Conservation (phyloP, 257 asterid genomes). For the Agastache rugosa region DNA sequence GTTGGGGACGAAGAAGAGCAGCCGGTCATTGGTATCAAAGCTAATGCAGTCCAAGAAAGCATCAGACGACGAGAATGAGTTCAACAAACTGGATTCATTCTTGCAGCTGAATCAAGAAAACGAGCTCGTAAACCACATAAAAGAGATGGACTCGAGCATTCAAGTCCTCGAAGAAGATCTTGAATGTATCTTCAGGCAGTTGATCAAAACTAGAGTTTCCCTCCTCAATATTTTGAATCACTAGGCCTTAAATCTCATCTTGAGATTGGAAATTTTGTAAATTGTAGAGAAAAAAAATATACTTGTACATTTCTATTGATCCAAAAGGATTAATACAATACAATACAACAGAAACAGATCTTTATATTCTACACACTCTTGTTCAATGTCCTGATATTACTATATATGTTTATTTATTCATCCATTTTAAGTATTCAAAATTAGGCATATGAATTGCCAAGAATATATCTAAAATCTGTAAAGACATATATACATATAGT, state of each 20-base stretch:
- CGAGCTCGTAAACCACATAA: not conserved
- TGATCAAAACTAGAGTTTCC: conserved; percentile 39
- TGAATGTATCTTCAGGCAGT: conserved; percentile 30
- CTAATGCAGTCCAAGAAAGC: conserved; percentile 29
- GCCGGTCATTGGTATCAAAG: conserved; percentile 36
- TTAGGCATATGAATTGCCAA: too few species aligned
- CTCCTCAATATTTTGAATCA: conserved; percentile 40
- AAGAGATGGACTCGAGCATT: not conserved
- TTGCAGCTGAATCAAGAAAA: not conserved
- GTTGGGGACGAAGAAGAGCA: not conserved
- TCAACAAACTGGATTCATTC: not conserved
- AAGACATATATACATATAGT: too few species aligned
- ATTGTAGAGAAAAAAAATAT: not conserved
- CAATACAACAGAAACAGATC: too few species aligned
- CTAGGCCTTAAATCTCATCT: not conserved
- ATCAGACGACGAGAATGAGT: conserved; percentile 27
- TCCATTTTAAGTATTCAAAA: too few species aligned
- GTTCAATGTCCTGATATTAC: too few species aligned
- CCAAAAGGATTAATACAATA: too few species aligned
- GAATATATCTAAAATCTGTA: too few species aligned
- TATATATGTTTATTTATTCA: too few species aligned
- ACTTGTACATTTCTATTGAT: not conserved
- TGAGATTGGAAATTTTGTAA: not conserved
- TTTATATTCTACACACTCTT: too few species aligned
- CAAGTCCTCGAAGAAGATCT: not conserved